These are phyloP conservation scores for Xylaria sp. DNA, from an alignment of 2,329 filamentous ascomycete genomes.

Conservation along the genomic window DNA sequence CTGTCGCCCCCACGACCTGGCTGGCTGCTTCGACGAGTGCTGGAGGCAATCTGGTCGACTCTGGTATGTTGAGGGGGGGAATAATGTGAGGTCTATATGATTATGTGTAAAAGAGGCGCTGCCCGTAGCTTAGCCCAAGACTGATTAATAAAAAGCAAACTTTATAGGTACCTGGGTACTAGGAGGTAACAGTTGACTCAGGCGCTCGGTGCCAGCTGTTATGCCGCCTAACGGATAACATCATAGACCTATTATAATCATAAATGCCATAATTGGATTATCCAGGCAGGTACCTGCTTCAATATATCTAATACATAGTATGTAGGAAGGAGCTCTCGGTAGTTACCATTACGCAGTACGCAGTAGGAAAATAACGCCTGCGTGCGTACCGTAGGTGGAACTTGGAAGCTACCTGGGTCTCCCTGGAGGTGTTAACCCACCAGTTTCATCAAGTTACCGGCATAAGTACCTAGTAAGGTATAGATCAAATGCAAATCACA, in stretches of 20 bases:
- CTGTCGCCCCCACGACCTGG: background rate
- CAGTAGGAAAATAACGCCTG: too few relatives aligned
- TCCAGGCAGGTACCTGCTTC: too few relatives aligned
- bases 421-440: too few relatives aligned
- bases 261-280: background rate
- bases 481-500: background rate
- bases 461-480: background rate
- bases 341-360: too few relatives aligned
- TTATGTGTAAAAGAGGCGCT: conserved; percentile 14
- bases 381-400: too few relatives aligned
- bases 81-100: conserved; percentile 8
- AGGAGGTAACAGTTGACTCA: too few relatives aligned
- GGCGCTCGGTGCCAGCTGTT: too few relatives aligned
- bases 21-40: background rate
- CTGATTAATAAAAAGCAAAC: conserved; percentile 31
- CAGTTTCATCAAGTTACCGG: background rate
- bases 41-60: background rate
- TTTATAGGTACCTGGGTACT: background rate
- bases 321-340: too few relatives aligned
- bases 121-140: conserved; percentile 19
- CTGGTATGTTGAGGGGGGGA: background rate
- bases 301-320: too few relatives aligned
- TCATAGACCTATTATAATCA: background rate
- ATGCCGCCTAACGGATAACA: conserved; percentile 7
- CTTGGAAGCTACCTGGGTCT: background rate